Evolutionary conservation across 2,329 filamentous ascomycete genomes (phyloP), one percentile per base, ranked within the genome.

Genomic region (Rhinocladiella similis): DNA sequence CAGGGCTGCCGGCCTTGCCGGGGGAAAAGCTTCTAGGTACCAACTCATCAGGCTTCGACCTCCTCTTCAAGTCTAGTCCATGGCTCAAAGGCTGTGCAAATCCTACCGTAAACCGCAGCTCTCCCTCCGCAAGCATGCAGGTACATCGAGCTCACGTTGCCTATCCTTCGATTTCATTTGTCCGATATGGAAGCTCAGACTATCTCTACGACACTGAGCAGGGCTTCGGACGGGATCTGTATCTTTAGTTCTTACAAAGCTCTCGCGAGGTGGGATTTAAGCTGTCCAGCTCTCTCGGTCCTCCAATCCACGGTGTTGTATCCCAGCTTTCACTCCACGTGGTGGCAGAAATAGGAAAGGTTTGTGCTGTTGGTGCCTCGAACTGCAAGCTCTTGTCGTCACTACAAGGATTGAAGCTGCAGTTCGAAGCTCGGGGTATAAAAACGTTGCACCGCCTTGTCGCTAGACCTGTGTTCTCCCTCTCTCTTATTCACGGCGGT

Each of bases 371-470:
- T 9, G 43, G 43, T 29, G n/a, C 13, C 20, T 46, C 12, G 22
- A 53, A 38, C 46, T 52, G 29, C 25, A 18, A 39, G 38, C 12
- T 27, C 53, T 47, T 27, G 48, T 36, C 22, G 25, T 13, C 9
- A 33, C 13, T n/a, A n/a, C 19, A 4, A 13, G 20, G 18, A 38
- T 43, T 50, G 42, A 51, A 54, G 41, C 38, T 42, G 18, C 20
- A 16, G 20, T 25, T 43, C 35, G 35, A 38, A 53, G 48, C 39
- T n/a, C 35, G 41, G 22, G 51, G 27, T 56, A 54, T 50, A 60
- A 60, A 50, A 46, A 27, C 16, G 48, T 52, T 16, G 5, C 18
- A 42, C 35, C 19, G 27, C 41, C 25, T 18, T 4, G 19, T 14
- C 3, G n/a, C 22, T 12, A 29, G 5, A 3, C 10, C 20, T 3